phyloP scores from a whole-genome alignment of 495 filamentous ascomycete genomes.

The Jackrogersella minutella region DNA sequence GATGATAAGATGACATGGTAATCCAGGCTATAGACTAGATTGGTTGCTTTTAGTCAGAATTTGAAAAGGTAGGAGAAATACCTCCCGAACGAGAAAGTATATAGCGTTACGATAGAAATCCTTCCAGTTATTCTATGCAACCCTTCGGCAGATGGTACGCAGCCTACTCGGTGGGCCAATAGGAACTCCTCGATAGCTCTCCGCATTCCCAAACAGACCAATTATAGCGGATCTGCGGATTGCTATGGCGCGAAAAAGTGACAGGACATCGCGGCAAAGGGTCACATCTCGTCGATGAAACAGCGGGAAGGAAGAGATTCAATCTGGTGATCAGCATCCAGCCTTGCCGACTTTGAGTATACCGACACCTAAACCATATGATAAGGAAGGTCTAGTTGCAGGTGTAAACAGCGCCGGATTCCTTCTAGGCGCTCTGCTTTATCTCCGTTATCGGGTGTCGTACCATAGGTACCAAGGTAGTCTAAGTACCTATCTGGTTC shows the following conservation, averaged over 20 bases:
- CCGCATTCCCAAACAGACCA: conserved; percentile 33
- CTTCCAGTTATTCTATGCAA: conserved; percentile 9
- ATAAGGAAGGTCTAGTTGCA: conserved; percentile 37
- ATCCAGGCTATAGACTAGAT: conserved; percentile 2
- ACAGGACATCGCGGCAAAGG: conserved; percentile 8
- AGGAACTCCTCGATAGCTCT: conserved; percentile 27
- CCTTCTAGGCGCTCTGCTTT: conserved; percentile 30
- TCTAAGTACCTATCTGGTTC: too few relatives aligned
- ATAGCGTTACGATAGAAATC: conserved; percentile 4
- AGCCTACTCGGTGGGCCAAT: conserved; percentile 15
- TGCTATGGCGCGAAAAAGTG: conserved; percentile 8
- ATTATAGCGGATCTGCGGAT: conserved; percentile 14
- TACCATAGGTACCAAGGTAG: conserved; percentile 16
- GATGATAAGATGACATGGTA: background rate
- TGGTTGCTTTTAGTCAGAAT: conserved; percentile 17
- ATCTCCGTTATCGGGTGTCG: conserved; percentile 44
- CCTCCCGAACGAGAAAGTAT: conserved; percentile 1
- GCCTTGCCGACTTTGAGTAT: conserved; percentile 14
- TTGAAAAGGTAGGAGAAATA: background rate
- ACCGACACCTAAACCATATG: conserved; percentile 5
- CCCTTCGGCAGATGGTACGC: conserved; percentile 25
- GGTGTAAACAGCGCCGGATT: conserved; percentile 17
- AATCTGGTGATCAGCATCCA: conserved; percentile 37
- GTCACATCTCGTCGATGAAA: conserved; percentile 35
- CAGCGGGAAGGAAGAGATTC: conserved; percentile 32